A percentile compares a stretch with the other conserved stretches of the same genome.
These are phyloP conservation scores for Miamiensis avidus DNA, from an alignment of 169 alveolate genomes.

Conservation along the genomic window DNA sequence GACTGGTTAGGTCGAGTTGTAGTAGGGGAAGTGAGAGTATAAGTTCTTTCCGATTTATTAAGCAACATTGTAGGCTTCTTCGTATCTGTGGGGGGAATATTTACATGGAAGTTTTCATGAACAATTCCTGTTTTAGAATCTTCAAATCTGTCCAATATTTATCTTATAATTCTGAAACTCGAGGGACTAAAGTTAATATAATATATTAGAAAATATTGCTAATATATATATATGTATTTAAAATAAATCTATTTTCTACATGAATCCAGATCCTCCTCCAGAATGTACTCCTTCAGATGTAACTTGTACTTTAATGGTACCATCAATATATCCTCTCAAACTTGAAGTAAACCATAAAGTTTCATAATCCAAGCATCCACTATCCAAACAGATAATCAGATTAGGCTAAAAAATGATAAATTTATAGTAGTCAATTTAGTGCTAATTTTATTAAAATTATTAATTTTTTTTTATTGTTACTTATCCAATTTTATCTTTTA, in stretches of 20 bases:
- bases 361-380: slow-evolving; percentile 55
- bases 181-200: slow-evolving; percentile 55
- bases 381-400: slow-evolving; percentile 54
- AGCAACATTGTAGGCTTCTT: slow-evolving; percentile 68
- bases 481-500: slow-evolving; percentile 43
- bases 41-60: slow-evolving; percentile 52
- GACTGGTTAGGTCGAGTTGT: slow-evolving; percentile 17
- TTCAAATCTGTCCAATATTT: slow-evolving; percentile 73
- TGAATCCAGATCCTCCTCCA: slow-evolving; percentile 29
- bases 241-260: not conserved
- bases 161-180: slow-evolving; percentile 72
- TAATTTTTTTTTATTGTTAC: no score
- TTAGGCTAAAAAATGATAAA: no score
- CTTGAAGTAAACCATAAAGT: slow-evolving; percentile 62
- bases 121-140: slow-evolving; percentile 74
- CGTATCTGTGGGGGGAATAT: slow-evolving; percentile 60
- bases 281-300: slow-evolving; percentile 44
- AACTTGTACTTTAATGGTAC: slow-evolving; percentile 44
- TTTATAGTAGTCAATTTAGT: no score
- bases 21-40: slow-evolving; percentile 30
- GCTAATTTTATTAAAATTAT: no score
- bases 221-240: no score
- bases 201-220: no score
- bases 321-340: slow-evolving; percentile 50
- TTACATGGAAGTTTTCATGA: slow-evolving; percentile 46